Evolutionary conservation across 805 yeast species (phyloP).

Genomic region (Myxozyma mucilagina): DNA sequence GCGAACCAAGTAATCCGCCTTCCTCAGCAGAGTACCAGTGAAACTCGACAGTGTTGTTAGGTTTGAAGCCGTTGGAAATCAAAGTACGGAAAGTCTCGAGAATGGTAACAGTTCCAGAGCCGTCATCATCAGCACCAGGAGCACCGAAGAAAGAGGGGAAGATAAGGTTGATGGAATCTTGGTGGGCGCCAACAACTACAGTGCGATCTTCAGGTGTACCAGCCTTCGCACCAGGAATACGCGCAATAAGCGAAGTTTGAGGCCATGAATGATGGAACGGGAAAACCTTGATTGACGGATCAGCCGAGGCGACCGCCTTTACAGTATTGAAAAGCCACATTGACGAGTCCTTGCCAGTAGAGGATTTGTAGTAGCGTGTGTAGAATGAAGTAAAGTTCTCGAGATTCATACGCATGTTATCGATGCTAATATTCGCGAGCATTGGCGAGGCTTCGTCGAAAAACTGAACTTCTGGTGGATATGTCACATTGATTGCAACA

Average conservation of each 20-base stretch:
- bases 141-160: conserved; percentile 69
- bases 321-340: conserved; percentile 63
- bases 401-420: conserved; percentile 54
- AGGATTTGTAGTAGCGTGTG: conserved; percentile 74
- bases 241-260: conserved; percentile 74
- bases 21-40: conserved; percentile 97
- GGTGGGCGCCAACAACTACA: conserved; percentile 85
- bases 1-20: conserved; percentile 84
- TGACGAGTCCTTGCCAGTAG: conserved; percentile 69
- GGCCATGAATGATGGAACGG: conserved; percentile 71
- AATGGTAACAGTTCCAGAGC: conserved; percentile 79
- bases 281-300: conserved; percentile 47
- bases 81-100: conserved; percentile 73
- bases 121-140: conserved; percentile 96
- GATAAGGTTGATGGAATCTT: conserved; percentile 75
- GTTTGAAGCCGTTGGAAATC: conserved; percentile 48
- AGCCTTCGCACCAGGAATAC: conserved; percentile 52
- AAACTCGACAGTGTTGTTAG: conserved; percentile 78
- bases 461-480: conserved; percentile 52
- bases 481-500: conserved; percentile 44
- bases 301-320: conserved; percentile 35
- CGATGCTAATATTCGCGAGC: conserved; percentile 48
- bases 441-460: conserved; percentile 46
- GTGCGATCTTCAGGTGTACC: conserved; percentile 45
- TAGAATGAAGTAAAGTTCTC: conserved; percentile 66